Conservation (phyloP, 1,139 yeast genomes). For the Pichia inconspicua region DNA sequence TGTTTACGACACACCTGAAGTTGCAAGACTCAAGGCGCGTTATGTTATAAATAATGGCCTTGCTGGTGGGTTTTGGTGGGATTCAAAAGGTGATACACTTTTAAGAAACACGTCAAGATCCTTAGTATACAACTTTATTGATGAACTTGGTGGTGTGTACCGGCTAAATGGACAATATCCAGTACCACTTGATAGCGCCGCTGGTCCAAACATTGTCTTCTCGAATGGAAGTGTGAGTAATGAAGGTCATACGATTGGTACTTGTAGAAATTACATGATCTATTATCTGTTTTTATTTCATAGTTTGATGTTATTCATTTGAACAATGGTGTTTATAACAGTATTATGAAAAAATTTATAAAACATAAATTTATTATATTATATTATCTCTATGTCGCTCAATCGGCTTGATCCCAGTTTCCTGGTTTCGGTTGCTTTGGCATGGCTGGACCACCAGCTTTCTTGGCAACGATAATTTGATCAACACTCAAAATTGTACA, state of each 20-base stretch:
- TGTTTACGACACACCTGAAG: conserved; percentile 57
- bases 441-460: conserved; percentile 95
- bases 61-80: conserved; percentile 97
- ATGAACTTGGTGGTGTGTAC: conserved; percentile 33
- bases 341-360: too few relatives aligned
- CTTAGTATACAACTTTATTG: conserved; percentile 36
- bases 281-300: background rate
- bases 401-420: conserved; percentile 96
- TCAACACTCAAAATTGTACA: conserved; percentile 83
- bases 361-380: too few relatives aligned
- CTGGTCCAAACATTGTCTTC: background rate
- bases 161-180: background rate
- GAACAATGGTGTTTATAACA: background rate
- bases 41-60: conserved; percentile 42
- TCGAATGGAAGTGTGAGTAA: background rate
- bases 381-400: conserved; percentile 13
- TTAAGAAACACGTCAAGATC: conserved; percentile 29
- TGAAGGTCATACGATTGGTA: background rate
- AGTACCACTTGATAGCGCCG: background rate
- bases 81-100: conserved; percentile 62
- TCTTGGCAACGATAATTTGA: conserved; percentile 88
- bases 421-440: conserved; percentile 87
- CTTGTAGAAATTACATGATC: background rate
- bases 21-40: conserved; percentile 50
- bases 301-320: background rate